Conservation (phyloP, 176 grass and related monocot species). For the Aegilops umbellulata region DNA sequence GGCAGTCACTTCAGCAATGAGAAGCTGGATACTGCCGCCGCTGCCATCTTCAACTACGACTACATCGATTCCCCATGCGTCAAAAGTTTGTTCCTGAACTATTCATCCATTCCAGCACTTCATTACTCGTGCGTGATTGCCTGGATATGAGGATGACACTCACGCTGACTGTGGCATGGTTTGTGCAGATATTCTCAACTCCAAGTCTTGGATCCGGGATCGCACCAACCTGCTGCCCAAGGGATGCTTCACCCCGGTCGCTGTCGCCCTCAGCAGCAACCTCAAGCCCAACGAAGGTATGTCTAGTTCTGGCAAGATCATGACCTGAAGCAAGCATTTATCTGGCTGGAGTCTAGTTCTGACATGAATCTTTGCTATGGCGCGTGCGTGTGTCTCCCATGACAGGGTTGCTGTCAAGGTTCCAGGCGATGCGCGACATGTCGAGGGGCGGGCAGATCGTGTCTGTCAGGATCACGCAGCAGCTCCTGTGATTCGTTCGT, state of each 20-base stretch:
- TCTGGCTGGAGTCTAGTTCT: conserved; percentile 15
- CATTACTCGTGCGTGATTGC: not conserved
- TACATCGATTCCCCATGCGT: conserved; percentile 14
- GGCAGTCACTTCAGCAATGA: conserved; percentile 48
- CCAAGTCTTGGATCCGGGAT: conserved; percentile 51
- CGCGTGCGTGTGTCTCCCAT: not conserved
- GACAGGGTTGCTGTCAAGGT: conserved; percentile 60
- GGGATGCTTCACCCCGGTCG: conserved; percentile 34
- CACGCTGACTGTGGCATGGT: not conserved
- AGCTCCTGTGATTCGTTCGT: conserved; percentile 49
- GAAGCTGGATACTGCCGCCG: conserved; percentile 31
- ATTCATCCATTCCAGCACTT: not conserved
- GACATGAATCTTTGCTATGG: not conserved
- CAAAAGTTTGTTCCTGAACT: conserved; percentile 36
- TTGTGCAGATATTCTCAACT: conserved; percentile 34
- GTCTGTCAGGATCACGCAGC: conserved; percentile 74
- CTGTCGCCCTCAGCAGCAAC: conserved; percentile 75
- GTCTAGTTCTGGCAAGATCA: conserved; percentile 23
- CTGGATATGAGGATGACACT: not conserved
- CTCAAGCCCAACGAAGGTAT: conserved; percentile 63
- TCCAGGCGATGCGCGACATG: conserved; percentile 64
- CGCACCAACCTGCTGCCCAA: conserved; percentile 45
- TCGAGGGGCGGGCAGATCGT: conserved; percentile 54
- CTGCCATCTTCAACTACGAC: conserved; percentile 62
- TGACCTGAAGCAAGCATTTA: not conserved